Evolutionary conservation across 176 grass and related monocot genomes (phyloP), one percentile per base, ranked within the genome.

Genomic region (Musa beccarii): DNA sequence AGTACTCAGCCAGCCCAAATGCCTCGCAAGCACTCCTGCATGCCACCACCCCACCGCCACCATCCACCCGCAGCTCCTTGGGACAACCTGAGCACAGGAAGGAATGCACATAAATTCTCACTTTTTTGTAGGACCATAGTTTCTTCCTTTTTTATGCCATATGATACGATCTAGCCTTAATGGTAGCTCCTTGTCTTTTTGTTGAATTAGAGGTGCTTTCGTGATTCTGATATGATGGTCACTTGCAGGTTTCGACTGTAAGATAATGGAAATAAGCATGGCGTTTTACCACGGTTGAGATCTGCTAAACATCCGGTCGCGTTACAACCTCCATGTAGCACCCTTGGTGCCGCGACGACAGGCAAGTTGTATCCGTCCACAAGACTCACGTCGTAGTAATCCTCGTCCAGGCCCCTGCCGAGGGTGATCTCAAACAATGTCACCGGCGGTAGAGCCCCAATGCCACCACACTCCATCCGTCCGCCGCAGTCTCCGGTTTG

Each of bases 331-430:
- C 78, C 86, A 17, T 86, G 83, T 57, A 78, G 83, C 59, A 78
- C 49, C 19, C 76, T 72, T 3, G 90, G 88, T 20, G 88, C 66
- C 49, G 81, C 88, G 66, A 93, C 78, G 71, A 93, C 75, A 0
- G 94, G 94, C 49, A 98, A 81, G 79, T 98, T 98, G 86, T 98
- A 93, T 8, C 94, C 88, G 34, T 98, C 90, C 67, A 98, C 94
- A 26, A 98, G 86, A 72, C 90, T 98, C 12, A 98, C 82, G 50
- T 98, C 90, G 59, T 93, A 93, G 86, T 63, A 98, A 72, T 98
- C 90, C 22, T 61, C 21, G 25, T 77, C 76, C 22, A n/a, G 55
- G 22, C 53, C 78, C 53, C 89, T 93, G 8, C 82, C 88, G 51
- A 97, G 79, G 11, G 90, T 97, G 78, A 97, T 81, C 82, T 97